Percentiles rank a stretch among this genome's conserved stretches.
Evolutionary conservation across 257 asterid genomes (phyloP).

Genomic region (Ehretia macrophylla): DNA sequence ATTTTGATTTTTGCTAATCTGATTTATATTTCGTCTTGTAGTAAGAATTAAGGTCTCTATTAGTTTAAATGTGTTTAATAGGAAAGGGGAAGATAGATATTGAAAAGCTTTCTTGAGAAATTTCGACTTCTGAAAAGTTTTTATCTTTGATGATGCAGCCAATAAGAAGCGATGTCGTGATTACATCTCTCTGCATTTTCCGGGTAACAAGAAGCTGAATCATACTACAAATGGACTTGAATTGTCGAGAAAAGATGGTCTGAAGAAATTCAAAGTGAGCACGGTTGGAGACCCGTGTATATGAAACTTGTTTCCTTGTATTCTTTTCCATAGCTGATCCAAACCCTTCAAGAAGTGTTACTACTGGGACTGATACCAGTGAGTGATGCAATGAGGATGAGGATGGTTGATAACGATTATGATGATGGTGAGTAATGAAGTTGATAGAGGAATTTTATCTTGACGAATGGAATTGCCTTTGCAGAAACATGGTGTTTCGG

Average conservation of each 20-base stretch:
- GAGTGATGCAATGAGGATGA: background rate
- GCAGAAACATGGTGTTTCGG: conserved; percentile 31
- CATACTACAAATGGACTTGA: conserved; percentile 32
- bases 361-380: too few species aligned
- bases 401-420: background rate
- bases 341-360: too few species aligned
- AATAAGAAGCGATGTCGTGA: conserved; percentile 53
- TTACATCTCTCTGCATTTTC: conserved; percentile 30
- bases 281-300: conserved; percentile 34
- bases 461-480: conserved; percentile 20
- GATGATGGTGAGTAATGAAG: background rate
- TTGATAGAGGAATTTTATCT: background rate
- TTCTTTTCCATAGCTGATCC: background rate
- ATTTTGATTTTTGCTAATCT: background rate
- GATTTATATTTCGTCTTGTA: background rate
- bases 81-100: background rate
- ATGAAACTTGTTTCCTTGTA: conserved; percentile 7
- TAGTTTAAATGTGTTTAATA: background rate
- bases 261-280: conserved; percentile 46
- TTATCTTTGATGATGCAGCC: conserved; percentile 32
- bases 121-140: background rate
- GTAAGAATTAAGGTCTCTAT: background rate
- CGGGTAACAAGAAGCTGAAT: conserved; percentile 32
- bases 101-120: background rate
- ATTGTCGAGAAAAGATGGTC: conserved; percentile 25